phyloP scores from a whole-genome alignment of 805 yeast genomes.

The Lipomyces anomalus region DNA sequence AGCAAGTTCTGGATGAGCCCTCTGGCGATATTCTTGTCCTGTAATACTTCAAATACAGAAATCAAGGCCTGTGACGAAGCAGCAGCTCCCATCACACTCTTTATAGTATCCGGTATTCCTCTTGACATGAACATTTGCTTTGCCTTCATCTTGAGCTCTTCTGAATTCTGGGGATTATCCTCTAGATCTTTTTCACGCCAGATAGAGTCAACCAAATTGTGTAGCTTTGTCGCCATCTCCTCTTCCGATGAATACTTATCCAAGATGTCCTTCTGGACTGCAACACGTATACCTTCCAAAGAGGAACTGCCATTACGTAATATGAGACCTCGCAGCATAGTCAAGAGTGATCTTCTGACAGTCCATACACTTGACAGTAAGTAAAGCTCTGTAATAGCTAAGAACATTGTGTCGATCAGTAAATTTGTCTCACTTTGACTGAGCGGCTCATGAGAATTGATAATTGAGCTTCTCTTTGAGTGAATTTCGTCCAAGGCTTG shows the following conservation, averaged over 20 bases:
- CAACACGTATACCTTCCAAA: constrained; percentile 23
- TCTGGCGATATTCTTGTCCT: constrained; percentile 23
- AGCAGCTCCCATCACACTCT: constrained; percentile 24
- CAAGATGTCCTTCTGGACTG: constrained; percentile 22
- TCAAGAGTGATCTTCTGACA: constrained; percentile 23
- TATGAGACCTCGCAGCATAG: constrained; percentile 24
- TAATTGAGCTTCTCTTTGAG: background rate
- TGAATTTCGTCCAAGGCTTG: too few relatives aligned
- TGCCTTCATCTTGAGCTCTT: constrained; percentile 19
- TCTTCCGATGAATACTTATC: constrained; percentile 21
- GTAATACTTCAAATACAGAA: constrained; percentile 25
- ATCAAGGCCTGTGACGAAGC: constrained; percentile 26
- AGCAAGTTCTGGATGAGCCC: constrained; percentile 23
- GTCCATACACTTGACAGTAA: constrained; percentile 26
- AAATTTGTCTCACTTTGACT: constrained; percentile 20
- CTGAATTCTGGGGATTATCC: constrained; percentile 10
- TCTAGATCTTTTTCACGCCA: constrained; percentile 12
- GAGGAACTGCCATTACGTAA: constrained; percentile 24
- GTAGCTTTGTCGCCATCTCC: constrained; percentile 19
- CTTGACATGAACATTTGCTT: constrained; percentile 21
- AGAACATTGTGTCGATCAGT: constrained; percentile 20
- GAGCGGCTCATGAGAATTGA: constrained; percentile 5
- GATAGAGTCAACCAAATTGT: constrained; percentile 14
- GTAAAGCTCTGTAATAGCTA: constrained; percentile 24
- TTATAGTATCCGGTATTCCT: constrained; percentile 24